Base-by-base conservation (phyloP, 164 flowering plant genomes). In the Taxillus chinensis region DNA sequence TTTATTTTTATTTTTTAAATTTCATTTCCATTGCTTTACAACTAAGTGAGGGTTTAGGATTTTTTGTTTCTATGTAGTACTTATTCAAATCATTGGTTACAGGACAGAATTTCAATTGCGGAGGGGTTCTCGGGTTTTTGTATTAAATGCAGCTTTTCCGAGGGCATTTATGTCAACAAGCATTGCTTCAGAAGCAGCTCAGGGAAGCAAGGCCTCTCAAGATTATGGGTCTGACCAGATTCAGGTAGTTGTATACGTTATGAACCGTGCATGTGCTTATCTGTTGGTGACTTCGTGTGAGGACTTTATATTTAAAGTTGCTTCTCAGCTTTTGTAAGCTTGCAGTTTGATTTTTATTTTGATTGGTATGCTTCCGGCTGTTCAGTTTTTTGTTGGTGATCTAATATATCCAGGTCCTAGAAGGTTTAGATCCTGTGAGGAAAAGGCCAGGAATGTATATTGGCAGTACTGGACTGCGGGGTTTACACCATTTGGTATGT, bases 361-460 rank as follows among this genome's bases (percentile, higher is more conserved):
- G 27, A 27, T 27, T 27, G 27, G 27, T 27, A 27, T 27, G 27
- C 27, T 27, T 27, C 27, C 27, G 27, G 27, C 27, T 2, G 16
- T 54, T 59, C 39, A 13, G 9, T 70, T 52, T n/a, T 14, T 16
- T 63, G 15, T 55, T 57, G 51, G 49, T 8, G 16, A 45, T 41
- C 5, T 66, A 51, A 9, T 64, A 8, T 73, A 17, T 65, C 63
- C 73, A 95, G 97, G 97, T 95, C 17, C 66, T 91, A 74, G 90
- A 95, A 85, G 97, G 99, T 53, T 78, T 95, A 65, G 99, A 95
- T 46, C 89, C 96, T 67, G 99, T 95, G 15, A 79, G 99, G 48
- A 91, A 86, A 74, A 81, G 97, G 62, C 99, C 99, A 16, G 99
- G 96, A 66, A 95, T 95, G 97, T 95, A 91, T 66, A 95, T 95